A percentile compares a stretch with the other conserved stretches of the same genome.
These are phyloP conservation scores for Wolfiporia cocos DNA, from an alignment of 1,284 basidiomycete species.

Conservation along the genomic window DNA sequence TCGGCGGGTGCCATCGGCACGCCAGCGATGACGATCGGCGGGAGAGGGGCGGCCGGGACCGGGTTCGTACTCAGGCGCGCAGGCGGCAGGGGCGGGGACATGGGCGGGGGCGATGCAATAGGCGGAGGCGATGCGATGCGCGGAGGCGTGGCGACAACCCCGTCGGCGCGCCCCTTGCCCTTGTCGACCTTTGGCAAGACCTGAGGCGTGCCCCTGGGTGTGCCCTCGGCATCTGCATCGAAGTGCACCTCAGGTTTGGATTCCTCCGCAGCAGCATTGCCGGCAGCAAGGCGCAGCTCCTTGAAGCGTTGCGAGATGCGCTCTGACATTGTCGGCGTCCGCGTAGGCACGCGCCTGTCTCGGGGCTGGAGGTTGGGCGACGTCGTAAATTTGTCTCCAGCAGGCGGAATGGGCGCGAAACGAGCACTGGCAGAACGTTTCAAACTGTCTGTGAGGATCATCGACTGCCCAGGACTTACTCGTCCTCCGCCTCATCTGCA, in stretches of 20 bases:
- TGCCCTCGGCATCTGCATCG: slow-evolving; percentile 32
- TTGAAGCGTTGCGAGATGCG: slow-evolving; percentile 70
- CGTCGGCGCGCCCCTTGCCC: slow-evolving; percentile 67
- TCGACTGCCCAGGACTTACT: slow-evolving; percentile 48
- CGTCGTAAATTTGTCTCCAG: slow-evolving; percentile 64
- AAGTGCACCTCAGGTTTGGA: slow-evolving; percentile 25
- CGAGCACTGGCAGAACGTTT: slow-evolving; percentile 45
- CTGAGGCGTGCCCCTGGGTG: too few species aligned
- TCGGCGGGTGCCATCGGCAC: slow-evolving; percentile 58
- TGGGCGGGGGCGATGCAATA: too few species aligned
- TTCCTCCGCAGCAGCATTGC: slow-evolving; percentile 26
- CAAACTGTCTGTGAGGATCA: background rate
- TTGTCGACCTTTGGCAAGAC: slow-evolving; percentile 56
- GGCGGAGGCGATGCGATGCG: slow-evolving; percentile 43
- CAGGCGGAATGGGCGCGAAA: slow-evolving; percentile 66
- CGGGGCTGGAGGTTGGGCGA: slow-evolving; percentile 63
- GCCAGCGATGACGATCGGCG: slow-evolving; percentile 68
- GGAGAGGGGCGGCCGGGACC: slow-evolving; percentile 32
- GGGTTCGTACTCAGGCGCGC: slow-evolving; percentile 28
- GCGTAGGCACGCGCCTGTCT: slow-evolving; percentile 36
- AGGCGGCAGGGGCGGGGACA: slow-evolving; percentile 47
- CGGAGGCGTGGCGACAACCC: slow-evolving; percentile 30
- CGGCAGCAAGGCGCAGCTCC: slow-evolving; percentile 55
- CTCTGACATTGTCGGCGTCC: slow-evolving; percentile 65
- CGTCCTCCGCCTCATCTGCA: slow-evolving; percentile 87